A percentile compares a stretch with the other conserved stretches of the same genome.
Evolutionary conservation across 306 rosid species (phyloP).

Genomic region (Castanea mollissima): DNA sequence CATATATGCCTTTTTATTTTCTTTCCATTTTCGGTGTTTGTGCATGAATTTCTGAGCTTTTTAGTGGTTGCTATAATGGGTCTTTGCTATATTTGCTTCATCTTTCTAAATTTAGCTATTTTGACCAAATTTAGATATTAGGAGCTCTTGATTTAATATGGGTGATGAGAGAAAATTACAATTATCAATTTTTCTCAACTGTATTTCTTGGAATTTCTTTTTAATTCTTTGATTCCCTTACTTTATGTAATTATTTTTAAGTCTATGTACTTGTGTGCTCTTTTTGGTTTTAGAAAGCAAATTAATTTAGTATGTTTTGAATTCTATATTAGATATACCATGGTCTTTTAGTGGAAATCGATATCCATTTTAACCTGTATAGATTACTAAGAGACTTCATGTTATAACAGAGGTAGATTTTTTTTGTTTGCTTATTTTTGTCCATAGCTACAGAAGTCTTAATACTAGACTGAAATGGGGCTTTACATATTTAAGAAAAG

Average conservation of each 20-base stretch:
- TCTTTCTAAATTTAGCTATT: constrained; percentile 23
- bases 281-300: constrained; percentile 17
- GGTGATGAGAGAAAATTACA: constrained; percentile 12
- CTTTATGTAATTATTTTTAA: constrained; percentile 5
- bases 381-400: not conserved
- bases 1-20: not conserved
- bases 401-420: constrained; percentile 10
- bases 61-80: constrained; percentile 12
- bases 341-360: constrained; percentile 21
- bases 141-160: constrained; percentile 32
- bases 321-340: constrained; percentile 19
- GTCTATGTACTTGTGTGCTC: not conserved
- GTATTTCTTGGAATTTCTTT: constrained; percentile 6
- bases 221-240: constrained; percentile 13
- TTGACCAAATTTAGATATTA: constrained; percentile 35
- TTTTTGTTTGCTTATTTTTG: constrained; percentile 26
- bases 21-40: not conserved
- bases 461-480: constrained; percentile 3
- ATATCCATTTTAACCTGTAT: not conserved
- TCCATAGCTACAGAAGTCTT: constrained; percentile 20
- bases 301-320: constrained; percentile 11
- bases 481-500: constrained; percentile 1
- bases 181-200: not conserved
- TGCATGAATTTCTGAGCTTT: not conserved
- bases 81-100: not conserved